These are phyloP conservation scores for Clitocybe nebularis DNA, from an alignment of 1,284 basidiomycete species.

Conservation along the genomic window DNA sequence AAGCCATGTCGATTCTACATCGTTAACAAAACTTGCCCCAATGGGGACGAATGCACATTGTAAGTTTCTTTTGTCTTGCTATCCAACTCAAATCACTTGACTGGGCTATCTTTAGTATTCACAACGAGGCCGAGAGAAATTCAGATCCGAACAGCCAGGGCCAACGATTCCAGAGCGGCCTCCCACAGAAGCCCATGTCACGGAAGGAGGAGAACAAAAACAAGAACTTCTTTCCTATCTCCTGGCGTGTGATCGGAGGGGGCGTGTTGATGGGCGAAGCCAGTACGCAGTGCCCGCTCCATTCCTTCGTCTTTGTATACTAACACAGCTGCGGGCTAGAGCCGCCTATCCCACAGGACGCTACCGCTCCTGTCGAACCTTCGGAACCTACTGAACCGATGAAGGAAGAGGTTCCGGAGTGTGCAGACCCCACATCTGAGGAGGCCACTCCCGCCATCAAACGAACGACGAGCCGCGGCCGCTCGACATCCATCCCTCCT, in stretches of 20 bases:
- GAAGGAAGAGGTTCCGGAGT: too few relatives aligned
- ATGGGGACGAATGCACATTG: constrained; percentile 67
- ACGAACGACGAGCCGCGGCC: constrained; percentile 24
- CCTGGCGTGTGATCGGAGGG: constrained; percentile 51
- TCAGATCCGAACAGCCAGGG: not conserved
- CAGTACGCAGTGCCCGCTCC: constrained; percentile 15
- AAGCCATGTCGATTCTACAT: constrained; percentile 64
- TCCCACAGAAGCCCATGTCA: constrained; percentile 28
- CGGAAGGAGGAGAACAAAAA: constrained; percentile 30
- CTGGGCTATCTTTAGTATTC: too few relatives aligned
- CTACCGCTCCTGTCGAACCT: too few relatives aligned
- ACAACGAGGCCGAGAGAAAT: constrained; percentile 23
- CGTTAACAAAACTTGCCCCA: constrained; percentile 46
- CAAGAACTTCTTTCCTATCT: constrained; percentile 45
- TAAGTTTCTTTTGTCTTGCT: too few relatives aligned
- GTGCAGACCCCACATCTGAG: constrained; percentile 3
- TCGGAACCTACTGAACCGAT: too few relatives aligned
- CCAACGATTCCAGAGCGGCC: constrained; percentile 11
- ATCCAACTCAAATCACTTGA: too few relatives aligned
- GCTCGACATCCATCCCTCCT: constrained; percentile 38
- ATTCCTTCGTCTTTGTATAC: too few relatives aligned
- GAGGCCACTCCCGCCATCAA: constrained; percentile 11
- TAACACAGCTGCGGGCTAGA: too few relatives aligned
- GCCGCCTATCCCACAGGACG: too few relatives aligned
- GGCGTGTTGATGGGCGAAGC: constrained; percentile 39